Percentiles rank a stretch among this genome's conserved stretches.
phyloP scores from a whole-genome alignment of 208 protist genomes.

The Acanthamoeba castellanii region DNA sequence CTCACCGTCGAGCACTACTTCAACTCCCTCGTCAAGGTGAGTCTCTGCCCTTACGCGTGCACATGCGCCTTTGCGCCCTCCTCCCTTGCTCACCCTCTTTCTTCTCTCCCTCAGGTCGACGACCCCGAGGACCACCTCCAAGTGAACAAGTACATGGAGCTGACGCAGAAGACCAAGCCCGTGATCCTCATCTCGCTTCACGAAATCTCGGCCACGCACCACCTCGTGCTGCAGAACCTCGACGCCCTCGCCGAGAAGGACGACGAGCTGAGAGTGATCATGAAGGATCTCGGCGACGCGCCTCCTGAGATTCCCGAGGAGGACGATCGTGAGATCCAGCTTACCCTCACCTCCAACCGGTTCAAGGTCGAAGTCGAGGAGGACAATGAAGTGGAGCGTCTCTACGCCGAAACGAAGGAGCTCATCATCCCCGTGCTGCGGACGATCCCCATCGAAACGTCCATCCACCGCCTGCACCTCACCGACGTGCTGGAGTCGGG shows the following conservation, averaged over 20 bases:
- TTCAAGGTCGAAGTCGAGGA: conserved; percentile 82
- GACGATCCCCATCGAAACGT: conserved; percentile 77
- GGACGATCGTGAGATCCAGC: conserved; percentile 85
- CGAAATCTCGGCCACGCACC: conserved; percentile 89
- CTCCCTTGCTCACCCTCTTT: neutral
- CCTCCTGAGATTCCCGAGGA: conserved; percentile 79
- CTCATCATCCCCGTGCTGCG: conserved; percentile 82
- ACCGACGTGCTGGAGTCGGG: conserved; percentile 76
- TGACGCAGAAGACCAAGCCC: conserved; percentile 86
- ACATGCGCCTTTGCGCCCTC: neutral
- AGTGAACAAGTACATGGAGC: conserved; percentile 89
- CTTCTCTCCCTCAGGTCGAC: neutral
- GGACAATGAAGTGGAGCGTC: conserved; percentile 75
- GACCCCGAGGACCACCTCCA: conserved; percentile 89
- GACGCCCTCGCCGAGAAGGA: conserved; percentile 85
- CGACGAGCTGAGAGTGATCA: conserved; percentile 84
- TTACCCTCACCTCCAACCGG: conserved; percentile 85
- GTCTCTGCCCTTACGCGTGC: neutral
- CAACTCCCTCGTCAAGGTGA: conserved; percentile 83
- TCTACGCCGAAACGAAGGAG: conserved; percentile 84
- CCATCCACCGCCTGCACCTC: conserved; percentile 73
- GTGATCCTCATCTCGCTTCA: conserved; percentile 87
- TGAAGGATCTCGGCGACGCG: conserved; percentile 83
- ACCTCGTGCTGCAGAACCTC: conserved; percentile 81
- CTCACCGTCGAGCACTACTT: conserved; percentile 83